phyloP scores from a whole-genome alignment of 257 asterid species.

The Plantago major region DNA sequence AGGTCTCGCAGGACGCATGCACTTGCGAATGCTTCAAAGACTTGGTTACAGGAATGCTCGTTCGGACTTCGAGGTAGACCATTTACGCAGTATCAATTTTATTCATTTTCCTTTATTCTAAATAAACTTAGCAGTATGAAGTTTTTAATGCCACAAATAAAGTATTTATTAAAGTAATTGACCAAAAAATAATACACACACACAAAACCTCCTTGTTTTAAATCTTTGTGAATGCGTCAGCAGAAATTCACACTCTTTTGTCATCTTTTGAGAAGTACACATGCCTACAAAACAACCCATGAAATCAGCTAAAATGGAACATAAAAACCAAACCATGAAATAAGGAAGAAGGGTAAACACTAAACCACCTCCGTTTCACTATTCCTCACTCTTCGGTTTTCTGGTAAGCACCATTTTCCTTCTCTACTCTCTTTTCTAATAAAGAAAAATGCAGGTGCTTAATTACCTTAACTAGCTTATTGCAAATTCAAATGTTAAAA shows the following conservation, averaged over 20 bases:
- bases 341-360: background rate
- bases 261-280: conserved; percentile 10
- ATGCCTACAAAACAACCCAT: conserved; percentile 19
- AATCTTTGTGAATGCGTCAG: background rate
- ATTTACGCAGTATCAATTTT: too few relatives aligned
- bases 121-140: too few relatives aligned
- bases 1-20: too few relatives aligned
- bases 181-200: too few relatives aligned
- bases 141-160: too few relatives aligned
- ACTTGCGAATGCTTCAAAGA: too few relatives aligned
- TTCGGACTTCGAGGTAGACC: too few relatives aligned
- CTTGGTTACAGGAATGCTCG: too few relatives aligned
- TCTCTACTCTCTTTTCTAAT: background rate
- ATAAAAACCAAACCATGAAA: conserved; percentile 14
- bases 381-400: conserved; percentile 18
- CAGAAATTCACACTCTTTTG: conserved; percentile 30
- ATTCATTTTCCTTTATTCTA: too few relatives aligned
- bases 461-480: background rate
- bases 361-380: background rate
- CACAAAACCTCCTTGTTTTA: too few relatives aligned
- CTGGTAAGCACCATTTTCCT: conserved; percentile 8
- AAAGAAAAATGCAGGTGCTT: too few relatives aligned
- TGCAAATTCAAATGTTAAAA: background rate
- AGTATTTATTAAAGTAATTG: too few relatives aligned
- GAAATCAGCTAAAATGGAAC: conserved; percentile 26